phyloP scores from a whole-genome alignment of 2,329 filamentous ascomycete genomes.

The Amphichorda felina region DNA sequence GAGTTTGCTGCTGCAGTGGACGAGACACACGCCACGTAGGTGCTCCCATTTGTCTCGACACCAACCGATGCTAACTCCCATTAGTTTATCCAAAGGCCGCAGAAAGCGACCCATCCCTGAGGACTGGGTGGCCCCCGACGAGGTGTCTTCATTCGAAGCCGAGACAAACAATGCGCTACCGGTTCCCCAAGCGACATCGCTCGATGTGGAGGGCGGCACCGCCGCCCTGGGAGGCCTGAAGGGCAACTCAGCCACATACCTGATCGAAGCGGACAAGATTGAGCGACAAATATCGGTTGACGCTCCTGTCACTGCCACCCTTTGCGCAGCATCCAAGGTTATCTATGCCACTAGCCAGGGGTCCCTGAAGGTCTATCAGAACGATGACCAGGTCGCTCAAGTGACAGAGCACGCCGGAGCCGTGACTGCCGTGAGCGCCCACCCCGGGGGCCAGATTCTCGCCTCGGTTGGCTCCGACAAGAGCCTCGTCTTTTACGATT shows the following conservation, averaged over 20 bases:
- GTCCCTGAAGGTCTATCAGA: conserved; percentile 67
- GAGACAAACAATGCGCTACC: conserved; percentile 32
- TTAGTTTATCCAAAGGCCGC: conserved; percentile 78
- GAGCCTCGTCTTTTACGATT: conserved; percentile 82
- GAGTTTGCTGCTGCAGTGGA: conserved; percentile 63
- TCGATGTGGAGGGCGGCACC: conserved; percentile 44
- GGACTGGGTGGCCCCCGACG: conserved; percentile 70
- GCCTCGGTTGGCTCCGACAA: conserved; percentile 87
- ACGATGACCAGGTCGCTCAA: conserved; percentile 54
- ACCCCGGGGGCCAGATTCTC: conserved; percentile 72
- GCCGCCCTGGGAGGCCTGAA: conserved; percentile 66
- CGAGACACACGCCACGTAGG: conserved; percentile 67
- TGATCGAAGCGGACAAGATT: conserved; percentile 53
- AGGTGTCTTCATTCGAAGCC: conserved; percentile 41
- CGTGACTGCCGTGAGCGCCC: conserved; percentile 64
- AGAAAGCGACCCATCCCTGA: conserved; percentile 81
- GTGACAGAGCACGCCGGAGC: conserved; percentile 76
- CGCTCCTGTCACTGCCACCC: conserved; percentile 53
- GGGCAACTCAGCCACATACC: conserved; percentile 66
- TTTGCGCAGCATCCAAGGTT: conserved; percentile 57
- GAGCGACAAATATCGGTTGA: conserved; percentile 55
- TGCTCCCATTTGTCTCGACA: conserved; percentile 8
- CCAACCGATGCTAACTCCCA: neutral
- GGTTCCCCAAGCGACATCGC: conserved; percentile 34
- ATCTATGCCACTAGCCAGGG: conserved; percentile 67